phyloP scores from a whole-genome alignment of 495 filamentous ascomycete genomes.

The Annulohypoxylon moriforme region DNA sequence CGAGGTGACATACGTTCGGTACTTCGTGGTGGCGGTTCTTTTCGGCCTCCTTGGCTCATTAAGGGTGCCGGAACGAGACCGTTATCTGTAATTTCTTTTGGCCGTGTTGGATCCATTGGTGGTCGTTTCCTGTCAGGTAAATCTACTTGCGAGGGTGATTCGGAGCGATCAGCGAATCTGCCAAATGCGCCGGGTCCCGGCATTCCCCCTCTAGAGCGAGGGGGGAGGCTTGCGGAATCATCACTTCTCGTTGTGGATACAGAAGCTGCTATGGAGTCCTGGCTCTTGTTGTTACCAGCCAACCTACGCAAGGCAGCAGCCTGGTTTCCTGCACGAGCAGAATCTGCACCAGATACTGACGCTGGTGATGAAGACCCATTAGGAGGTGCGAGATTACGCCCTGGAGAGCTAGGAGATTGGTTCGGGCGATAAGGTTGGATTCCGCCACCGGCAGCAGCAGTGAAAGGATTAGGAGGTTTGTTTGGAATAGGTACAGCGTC shows the following conservation, averaged over 20 bases:
- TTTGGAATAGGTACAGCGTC: slow-evolving; percentile 39
- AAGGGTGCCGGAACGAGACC: slow-evolving; percentile 65
- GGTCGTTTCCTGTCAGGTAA: slow-evolving; percentile 65
- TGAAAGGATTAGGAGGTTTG: slow-evolving; percentile 14
- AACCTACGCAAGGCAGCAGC: slow-evolving; percentile 57
- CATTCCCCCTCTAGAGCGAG: slow-evolving; percentile 60
- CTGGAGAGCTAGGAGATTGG: slow-evolving; percentile 42
- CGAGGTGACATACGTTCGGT: slow-evolving; percentile 56
- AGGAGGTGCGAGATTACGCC: slow-evolving; percentile 48
- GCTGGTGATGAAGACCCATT: slow-evolving; percentile 56
- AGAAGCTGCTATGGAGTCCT: slow-evolving; percentile 64
- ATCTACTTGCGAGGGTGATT: slow-evolving; percentile 54
- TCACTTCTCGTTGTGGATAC: slow-evolving; percentile 57
- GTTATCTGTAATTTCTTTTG: slow-evolving; percentile 52
- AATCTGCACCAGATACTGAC: slow-evolving; percentile 55
- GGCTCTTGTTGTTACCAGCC: slow-evolving; percentile 63
- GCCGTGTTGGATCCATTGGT: slow-evolving; percentile 63
- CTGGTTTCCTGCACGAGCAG: slow-evolving; percentile 55
- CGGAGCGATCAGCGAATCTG: slow-evolving; percentile 52
- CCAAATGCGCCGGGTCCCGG: slow-evolving; percentile 51
- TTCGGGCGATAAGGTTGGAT: slow-evolving; percentile 36
- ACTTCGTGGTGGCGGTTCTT: slow-evolving; percentile 61
- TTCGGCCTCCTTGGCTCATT: slow-evolving; percentile 60
- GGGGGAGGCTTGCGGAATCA: slow-evolving; percentile 60
- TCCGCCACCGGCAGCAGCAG: slow-evolving; percentile 27